Conservation (phyloP, 176 grass and related monocot genomes). For the Eleusine coracana region DNA sequence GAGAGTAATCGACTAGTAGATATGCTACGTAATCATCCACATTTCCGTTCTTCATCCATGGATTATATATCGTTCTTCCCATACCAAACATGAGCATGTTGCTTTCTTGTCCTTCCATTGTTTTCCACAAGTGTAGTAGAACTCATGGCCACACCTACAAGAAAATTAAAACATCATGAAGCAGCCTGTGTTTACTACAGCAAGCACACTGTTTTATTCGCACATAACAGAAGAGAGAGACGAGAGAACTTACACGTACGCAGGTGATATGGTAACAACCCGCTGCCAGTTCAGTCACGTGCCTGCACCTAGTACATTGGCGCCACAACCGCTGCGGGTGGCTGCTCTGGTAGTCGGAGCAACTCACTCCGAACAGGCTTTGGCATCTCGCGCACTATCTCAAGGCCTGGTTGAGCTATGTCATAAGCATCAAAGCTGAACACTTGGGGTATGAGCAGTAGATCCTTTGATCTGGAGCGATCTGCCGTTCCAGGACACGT, state of each 20-base stretch:
- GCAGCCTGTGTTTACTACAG: too few species aligned
- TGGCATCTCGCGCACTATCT: background rate
- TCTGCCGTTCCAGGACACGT: background rate
- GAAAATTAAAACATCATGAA: too few species aligned
- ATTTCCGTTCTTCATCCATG: too few species aligned
- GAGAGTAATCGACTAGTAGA: too few species aligned
- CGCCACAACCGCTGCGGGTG: background rate
- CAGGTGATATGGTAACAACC: background rate
- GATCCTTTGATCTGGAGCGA: background rate
- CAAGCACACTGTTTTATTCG: too few species aligned
- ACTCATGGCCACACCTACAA: too few species aligned
- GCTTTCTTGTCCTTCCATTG: too few species aligned
- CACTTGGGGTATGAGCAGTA: background rate
- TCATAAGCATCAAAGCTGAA: background rate
- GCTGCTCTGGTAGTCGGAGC: background rate
- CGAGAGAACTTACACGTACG: background rate
- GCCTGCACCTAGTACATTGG: background rate
- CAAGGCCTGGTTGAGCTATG: background rate
- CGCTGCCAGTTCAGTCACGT: background rate
- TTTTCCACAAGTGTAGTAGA: too few species aligned
- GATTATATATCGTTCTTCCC: too few species aligned
- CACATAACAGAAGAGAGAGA: too few species aligned
- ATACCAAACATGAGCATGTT: too few species aligned
- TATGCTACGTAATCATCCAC: too few species aligned
- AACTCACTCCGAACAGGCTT: background rate